Conservation (phyloP, 2,329 filamentous ascomycete species). For the Aureobasidium sp. region DNA sequence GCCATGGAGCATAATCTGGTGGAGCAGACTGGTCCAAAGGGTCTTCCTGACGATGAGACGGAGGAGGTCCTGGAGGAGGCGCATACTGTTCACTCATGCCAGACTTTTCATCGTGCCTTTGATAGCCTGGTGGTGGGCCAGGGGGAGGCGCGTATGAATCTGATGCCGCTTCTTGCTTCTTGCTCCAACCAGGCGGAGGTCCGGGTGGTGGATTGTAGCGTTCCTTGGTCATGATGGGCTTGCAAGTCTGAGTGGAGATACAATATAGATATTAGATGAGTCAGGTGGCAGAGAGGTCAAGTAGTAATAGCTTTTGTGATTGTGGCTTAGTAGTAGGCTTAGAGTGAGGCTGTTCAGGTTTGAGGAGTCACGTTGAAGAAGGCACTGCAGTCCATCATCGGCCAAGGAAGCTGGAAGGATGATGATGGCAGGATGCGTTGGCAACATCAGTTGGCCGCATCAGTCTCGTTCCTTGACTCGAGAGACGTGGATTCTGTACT, state of each 20-base stretch:
- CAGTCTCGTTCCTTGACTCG: not conserved
- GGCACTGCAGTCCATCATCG: slow-evolving; percentile 12
- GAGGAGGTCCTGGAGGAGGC: slow-evolving; percentile 42
- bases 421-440: slow-evolving; percentile 3
- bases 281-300: not conserved
- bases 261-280: not conserved
- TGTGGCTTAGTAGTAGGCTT: slow-evolving; percentile 7
- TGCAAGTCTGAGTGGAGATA: not conserved
- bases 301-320: not conserved
- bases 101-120: not conserved
- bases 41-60: slow-evolving; percentile 25
- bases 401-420: slow-evolving; percentile 15
- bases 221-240: slow-evolving; percentile 24
- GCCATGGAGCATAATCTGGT: slow-evolving; percentile 75
- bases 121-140: slow-evolving; percentile 32
- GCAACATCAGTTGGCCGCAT: not conserved
- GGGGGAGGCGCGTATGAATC: slow-evolving; percentile 32
- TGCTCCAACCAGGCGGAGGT: slow-evolving; percentile 32
- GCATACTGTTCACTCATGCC: slow-evolving; percentile 29
- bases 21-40: slow-evolving; percentile 38
- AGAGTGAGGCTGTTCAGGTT: slow-evolving; percentile 10
- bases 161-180: slow-evolving; percentile 15
- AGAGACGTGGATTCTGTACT: too few relatives aligned
- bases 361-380: not conserved
- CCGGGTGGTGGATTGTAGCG: slow-evolving; percentile 35